Base-by-base conservation (phyloP, 2,329 filamentous ascomycete genomes). In the Zymoseptoria ardabiliae region DNA sequence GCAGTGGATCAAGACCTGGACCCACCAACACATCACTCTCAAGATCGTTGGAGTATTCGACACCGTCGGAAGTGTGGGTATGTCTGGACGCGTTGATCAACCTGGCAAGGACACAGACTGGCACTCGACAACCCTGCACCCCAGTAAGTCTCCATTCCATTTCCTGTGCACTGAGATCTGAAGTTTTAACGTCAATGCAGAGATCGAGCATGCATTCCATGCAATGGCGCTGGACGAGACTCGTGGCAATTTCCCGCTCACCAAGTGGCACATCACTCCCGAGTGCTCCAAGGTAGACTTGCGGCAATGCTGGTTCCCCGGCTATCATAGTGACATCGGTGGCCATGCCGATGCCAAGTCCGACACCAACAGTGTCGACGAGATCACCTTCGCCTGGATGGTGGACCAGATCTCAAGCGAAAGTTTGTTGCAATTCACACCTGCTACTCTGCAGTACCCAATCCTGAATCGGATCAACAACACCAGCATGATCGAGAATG, bases 251-350 rank as follows among this genome's bases (percentile, higher is more conserved):
- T 82, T 82, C 61, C 70, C 73, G 0, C 80, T 80, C 0, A 79
- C 79, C 0, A 68, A 82, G 1, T 82, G 78, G 78, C 66, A 70
- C 53, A 63, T 62, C 21, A 61, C 66, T 20, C 61, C 63, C n/a
- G 59, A 56, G 11, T 65, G 62, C 35, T 45, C 53, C 17, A 23
- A 23, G 6, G 59, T 56, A n/a, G 55, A 70, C n/a, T 65, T 81
- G 45, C 72, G 73, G 6, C 79, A 81, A 65, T 77, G 79, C 6
- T 82, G 80, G 80, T 82, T 82, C 55, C 79, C 79, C 0, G 80
- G 80, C 4, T 76, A 74, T 49, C 80, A 82, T 63, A 73, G 76
- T 8, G 79, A 81, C 54, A 70, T 81, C 1, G 80, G 80, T 3
- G 80, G 79, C n/a, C 77, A 61, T 41, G 57, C 78, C 0, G 64